phyloP scores from a whole-genome alignment of 1,139 yeast genomes.

The Yarrowia galli region DNA sequence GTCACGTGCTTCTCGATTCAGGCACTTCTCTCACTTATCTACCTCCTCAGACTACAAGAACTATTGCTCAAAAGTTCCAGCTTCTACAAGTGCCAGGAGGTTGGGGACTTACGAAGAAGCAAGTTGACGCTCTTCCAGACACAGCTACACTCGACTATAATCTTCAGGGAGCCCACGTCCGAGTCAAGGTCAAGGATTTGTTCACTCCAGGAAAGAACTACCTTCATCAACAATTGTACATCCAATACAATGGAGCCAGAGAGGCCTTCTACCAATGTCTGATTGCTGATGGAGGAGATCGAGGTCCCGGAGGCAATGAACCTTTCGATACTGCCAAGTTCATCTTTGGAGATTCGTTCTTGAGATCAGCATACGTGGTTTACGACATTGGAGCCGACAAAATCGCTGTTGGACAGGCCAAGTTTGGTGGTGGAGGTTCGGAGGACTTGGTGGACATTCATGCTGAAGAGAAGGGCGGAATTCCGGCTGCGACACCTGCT shows the following conservation, averaged over 20 bases:
- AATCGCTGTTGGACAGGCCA: slow-evolving; percentile 72
- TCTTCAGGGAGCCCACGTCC: slow-evolving; percentile 46
- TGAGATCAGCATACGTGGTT: slow-evolving; percentile 77
- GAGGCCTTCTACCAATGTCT: slow-evolving; percentile 8
- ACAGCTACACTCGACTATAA: slow-evolving; percentile 45
- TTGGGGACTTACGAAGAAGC: slow-evolving; percentile 45
- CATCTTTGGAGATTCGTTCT: slow-evolving; percentile 72
- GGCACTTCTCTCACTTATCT: slow-evolving; percentile 67
- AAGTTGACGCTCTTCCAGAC: slow-evolving; percentile 41
- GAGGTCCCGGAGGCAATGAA: background rate
- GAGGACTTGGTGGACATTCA: slow-evolving; percentile 9
- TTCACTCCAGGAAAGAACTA: slow-evolving; percentile 41
- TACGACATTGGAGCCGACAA: slow-evolving; percentile 72
- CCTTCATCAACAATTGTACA: background rate
- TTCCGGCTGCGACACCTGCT: slow-evolving; percentile 20
- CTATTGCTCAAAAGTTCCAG: slow-evolving; percentile 52
- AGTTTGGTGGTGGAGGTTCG: background rate
- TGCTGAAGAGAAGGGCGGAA: slow-evolving; percentile 1
- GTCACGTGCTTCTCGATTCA: slow-evolving; percentile 57
- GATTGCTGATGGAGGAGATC: slow-evolving; percentile 7
- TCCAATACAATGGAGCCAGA: background rate
- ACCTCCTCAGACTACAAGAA: slow-evolving; percentile 2
- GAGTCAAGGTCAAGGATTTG: slow-evolving; percentile 46
- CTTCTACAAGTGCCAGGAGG: slow-evolving; percentile 41
- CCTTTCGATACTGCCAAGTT: slow-evolving; percentile 28